Conservation (phyloP, 148 eudicot species). For the Fagopyrum esculentum region DNA sequence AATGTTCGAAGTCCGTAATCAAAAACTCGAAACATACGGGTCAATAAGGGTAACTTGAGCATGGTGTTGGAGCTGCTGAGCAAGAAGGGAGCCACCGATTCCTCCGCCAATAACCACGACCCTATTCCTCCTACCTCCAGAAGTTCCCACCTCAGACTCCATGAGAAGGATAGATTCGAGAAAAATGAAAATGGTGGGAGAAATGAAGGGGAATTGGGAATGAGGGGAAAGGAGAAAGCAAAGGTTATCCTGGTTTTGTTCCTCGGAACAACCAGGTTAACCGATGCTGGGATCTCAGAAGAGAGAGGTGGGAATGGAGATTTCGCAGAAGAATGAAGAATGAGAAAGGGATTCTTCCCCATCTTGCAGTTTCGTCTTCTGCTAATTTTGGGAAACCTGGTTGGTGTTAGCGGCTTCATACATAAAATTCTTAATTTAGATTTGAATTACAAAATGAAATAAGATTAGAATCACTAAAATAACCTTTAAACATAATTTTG, state of each 20-base stretch:
- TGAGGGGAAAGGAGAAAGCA: background rate
- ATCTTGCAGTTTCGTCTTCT: background rate
- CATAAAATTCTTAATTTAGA: no score
- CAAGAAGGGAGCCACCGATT: constrained; percentile 32
- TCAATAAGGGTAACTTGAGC: constrained; percentile 27
- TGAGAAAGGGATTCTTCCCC: background rate
- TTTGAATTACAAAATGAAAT: no score
- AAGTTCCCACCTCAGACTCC: background rate
- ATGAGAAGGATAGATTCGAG: background rate
- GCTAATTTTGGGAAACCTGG: no score
- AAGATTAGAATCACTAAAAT: no score
- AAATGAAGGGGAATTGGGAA: background rate
- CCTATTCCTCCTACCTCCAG: constrained; percentile 8
- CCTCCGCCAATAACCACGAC: constrained; percentile 41
- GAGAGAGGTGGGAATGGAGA: background rate
- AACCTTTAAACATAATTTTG: no score
- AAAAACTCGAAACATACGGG: constrained; percentile 11
- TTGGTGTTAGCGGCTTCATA: no score
- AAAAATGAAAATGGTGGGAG: no score
- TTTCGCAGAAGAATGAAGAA: background rate
- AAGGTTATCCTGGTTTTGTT: background rate
- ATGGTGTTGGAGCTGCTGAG: constrained; percentile 25
- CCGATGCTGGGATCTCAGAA: background rate
- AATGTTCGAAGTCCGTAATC: no score
- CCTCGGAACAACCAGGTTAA: background rate